phyloP scores from a whole-genome alignment of 306 rosid genomes.

The Dalbergia cultrata region DNA sequence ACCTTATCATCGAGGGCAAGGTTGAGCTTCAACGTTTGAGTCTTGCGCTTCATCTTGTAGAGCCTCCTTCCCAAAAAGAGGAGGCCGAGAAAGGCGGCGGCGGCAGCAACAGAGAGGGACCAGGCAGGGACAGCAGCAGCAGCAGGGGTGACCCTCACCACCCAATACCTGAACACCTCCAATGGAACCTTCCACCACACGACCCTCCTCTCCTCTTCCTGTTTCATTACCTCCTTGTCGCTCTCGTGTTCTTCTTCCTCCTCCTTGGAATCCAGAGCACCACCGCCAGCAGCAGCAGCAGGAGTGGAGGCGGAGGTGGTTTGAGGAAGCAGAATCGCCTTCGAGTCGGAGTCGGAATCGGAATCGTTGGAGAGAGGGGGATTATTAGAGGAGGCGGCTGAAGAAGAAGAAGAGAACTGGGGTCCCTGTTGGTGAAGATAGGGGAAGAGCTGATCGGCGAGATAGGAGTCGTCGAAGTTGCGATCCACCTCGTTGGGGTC shows the following conservation, averaged over 20 bases:
- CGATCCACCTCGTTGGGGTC: slow-evolving; percentile 43
- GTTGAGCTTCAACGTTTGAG: slow-evolving; percentile 78
- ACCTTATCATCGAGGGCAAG: slow-evolving; percentile 95
- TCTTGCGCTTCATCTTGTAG: slow-evolving; percentile 81
- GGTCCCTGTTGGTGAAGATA: neutral
- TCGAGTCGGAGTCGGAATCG: slow-evolving; percentile 13
- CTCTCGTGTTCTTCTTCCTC: neutral
- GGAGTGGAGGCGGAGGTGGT: too few relatives aligned
- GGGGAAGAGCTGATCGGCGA: slow-evolving; percentile 46
- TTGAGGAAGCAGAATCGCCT: neutral
- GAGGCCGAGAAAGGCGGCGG: slow-evolving; percentile 81
- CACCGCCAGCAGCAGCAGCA: neutral
- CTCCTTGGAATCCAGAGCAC: slow-evolving; percentile 36
- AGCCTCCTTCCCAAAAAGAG: slow-evolving; percentile 75
- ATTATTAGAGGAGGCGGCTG: neutral
- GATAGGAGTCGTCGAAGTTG: slow-evolving; percentile 52
- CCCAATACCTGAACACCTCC: slow-evolving; percentile 79
- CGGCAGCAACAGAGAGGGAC: slow-evolving; percentile 86
- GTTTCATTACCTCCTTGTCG: slow-evolving; percentile 42
- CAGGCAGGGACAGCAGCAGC: slow-evolving; percentile 58
- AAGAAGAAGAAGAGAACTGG: neutral
- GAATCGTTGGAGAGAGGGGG: slow-evolving; percentile 26
- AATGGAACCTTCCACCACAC: slow-evolving; percentile 96
- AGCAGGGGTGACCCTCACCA: slow-evolving; percentile 67
- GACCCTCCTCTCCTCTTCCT: slow-evolving; percentile 41